Base-by-base conservation (phyloP, 1,284 basidiomycete species). In the Trametes versicolor region DNA sequence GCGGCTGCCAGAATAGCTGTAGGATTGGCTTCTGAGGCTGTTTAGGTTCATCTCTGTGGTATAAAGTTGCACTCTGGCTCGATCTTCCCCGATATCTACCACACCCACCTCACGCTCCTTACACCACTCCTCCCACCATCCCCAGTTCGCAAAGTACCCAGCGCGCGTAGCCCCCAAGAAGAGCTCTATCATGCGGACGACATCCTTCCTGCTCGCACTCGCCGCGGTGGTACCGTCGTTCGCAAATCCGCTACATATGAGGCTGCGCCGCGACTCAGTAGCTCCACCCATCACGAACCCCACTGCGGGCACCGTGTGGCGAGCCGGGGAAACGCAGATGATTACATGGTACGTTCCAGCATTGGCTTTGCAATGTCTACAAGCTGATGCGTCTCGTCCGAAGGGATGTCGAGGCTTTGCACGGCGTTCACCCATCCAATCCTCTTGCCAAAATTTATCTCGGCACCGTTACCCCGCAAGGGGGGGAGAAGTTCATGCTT, bases 391-490 rank as follows among this genome's bases (percentile, higher is more conserved):
- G 23, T 13, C 13, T 29, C 27, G n/a, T 17, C 2, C 27, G 13
- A 34, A 61, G 60, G 60, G 60, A 61, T 25, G 51, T 61, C 2
- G 23, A 52, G 9, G 52, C 51, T 21, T 27, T 61, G 25, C 32
- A 61, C 17, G 60, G 60, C 10, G 52, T 45, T 41, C 52, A 8
- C 2, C 68, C 76, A 41, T 77, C 77, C 45, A 77, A 79, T 50
- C 70, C 72, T 4, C 70, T 69, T 25, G 81, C 78, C 56, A 75
- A 64, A 41, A 63, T 82, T 3, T 50, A 80, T 17, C 73, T 82
- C 17, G 81, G 81, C 9, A 65, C 62, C 13, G 71, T 76, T 58
- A 61, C 74, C 19, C 70, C 75, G 32, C 65, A 73, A 43, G 74
- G 75, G 9, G 25, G 58, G 58, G 77, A 80, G 64, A 75, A 79